These are phyloP conservation scores for Trifolium dubium DNA, from an alignment of 306 rosid genomes.

Conservation along the genomic window DNA sequence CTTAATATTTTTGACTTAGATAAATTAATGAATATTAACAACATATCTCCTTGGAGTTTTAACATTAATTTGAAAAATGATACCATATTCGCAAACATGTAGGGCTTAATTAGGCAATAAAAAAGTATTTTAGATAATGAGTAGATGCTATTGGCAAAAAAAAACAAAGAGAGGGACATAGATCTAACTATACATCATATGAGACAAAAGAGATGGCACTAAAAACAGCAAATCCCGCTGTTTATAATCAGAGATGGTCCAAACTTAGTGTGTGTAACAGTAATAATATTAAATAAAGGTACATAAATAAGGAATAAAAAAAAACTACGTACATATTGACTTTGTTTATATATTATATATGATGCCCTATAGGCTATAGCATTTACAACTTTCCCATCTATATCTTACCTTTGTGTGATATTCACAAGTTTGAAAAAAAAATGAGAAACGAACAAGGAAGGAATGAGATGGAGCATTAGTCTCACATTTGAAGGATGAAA, in stretches of 20 bases:
- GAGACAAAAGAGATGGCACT: constrained; percentile 5
- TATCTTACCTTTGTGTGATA: background rate
- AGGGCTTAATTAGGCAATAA: constrained; percentile 6
- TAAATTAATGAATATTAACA: no score
- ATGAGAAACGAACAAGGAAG: background rate
- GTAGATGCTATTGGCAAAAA: background rate
- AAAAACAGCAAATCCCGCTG: background rate
- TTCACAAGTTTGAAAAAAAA: background rate
- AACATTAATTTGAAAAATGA: background rate
- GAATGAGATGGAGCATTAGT: background rate
- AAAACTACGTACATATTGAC: background rate
- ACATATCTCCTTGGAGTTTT: background rate
- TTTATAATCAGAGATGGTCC: background rate
- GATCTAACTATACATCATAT: constrained; percentile 1
- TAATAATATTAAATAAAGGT: background rate
- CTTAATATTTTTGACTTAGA: background rate
- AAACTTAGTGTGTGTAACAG: background rate
- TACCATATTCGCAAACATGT: background rate
- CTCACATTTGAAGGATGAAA: no score
- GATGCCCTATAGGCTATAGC: background rate
- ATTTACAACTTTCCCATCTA: background rate
- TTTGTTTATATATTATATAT: background rate
- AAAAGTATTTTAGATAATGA: background rate
- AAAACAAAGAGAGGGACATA: constrained; percentile 1
- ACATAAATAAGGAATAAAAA: background rate